Percentiles rank a stretch among this genome's conserved stretches.
phyloP scores from a whole-genome alignment of 805 yeast species.

The Isabelozyma rhagii region DNA sequence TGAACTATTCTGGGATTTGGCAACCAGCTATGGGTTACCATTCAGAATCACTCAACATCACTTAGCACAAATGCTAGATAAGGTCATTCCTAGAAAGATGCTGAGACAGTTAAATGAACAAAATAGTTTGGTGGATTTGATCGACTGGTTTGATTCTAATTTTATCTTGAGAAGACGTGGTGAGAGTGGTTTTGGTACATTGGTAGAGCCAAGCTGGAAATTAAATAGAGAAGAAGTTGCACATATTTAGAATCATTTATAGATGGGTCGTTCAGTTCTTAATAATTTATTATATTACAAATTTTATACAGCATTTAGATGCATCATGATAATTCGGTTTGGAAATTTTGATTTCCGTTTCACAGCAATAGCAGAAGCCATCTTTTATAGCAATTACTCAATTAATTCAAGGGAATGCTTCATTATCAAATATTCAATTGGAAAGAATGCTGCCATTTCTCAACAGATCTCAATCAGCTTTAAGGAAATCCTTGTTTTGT shows the following conservation, averaged over 20 bases:
- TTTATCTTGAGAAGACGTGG: slow-evolving; percentile 66
- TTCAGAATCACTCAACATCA: slow-evolving; percentile 85
- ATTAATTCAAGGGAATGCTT: too few species aligned
- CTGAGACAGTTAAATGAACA: slow-evolving; percentile 60
- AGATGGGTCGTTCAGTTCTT: neutral
- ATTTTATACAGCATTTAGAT: neutral
- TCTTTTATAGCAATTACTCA: too few species aligned
- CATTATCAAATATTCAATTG: too few species aligned
- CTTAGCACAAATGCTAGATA: slow-evolving; percentile 79
- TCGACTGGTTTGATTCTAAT: slow-evolving; percentile 77
- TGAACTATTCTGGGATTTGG: slow-evolving; percentile 77
- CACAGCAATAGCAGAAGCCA: too few species aligned
- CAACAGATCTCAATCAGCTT: neutral
- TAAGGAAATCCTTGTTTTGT: slow-evolving; percentile 55
- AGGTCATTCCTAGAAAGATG: slow-evolving; percentile 29
- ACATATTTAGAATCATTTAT: slow-evolving; percentile 4
- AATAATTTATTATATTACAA: neutral
- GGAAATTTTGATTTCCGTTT: too few species aligned
- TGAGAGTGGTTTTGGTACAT: slow-evolving; percentile 66
- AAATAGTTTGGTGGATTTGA: slow-evolving; percentile 55
- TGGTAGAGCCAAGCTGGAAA: slow-evolving; percentile 33
- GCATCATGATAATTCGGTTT: too few species aligned
- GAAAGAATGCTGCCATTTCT: too few species aligned
- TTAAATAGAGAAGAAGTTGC: slow-evolving; percentile 5
- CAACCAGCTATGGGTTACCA: slow-evolving; percentile 79